These are phyloP conservation scores for Centrapalus pauciflorus DNA, from an alignment of 129 eudicot species.

Conservation along the genomic window DNA sequence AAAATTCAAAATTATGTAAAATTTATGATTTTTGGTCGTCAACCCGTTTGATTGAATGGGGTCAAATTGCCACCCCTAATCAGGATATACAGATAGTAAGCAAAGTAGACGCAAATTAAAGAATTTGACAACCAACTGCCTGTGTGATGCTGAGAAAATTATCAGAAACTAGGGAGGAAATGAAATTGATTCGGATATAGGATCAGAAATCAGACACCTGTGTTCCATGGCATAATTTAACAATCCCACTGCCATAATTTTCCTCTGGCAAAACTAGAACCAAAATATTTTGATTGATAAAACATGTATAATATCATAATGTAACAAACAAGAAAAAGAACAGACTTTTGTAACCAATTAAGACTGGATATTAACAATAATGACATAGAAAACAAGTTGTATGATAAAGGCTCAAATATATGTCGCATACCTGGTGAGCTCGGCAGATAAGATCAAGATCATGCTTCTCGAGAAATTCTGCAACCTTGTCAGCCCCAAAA, in stretches of 20 bases:
- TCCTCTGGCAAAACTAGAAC: background rate
- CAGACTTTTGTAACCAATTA: background rate
- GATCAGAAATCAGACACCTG: background rate
- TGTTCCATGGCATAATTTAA: background rate
- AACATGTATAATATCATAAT: background rate
- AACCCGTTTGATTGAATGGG: too few relatives aligned
- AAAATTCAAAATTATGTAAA: too few relatives aligned
- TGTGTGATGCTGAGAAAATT: too few relatives aligned
- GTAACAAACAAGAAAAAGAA: background rate
- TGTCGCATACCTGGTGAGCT: constrained; percentile 52
- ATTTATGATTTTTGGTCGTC: too few relatives aligned
- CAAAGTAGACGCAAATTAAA: background rate
- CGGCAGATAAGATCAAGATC: constrained; percentile 62
- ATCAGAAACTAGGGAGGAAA: too few relatives aligned
- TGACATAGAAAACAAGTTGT: background rate
- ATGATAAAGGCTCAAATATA: background rate
- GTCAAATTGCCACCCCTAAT: too few relatives aligned
- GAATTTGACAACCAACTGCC: background rate
- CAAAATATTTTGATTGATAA: background rate
- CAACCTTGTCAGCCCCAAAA: constrained; percentile 55
- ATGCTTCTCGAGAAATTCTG: constrained; percentile 57
- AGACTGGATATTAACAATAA: background rate
- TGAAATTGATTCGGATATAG: background rate
- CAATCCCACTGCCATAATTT: background rate
- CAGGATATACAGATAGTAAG: background rate